Evolutionary conservation across 2,329 filamentous ascomycete species (phyloP).

Genomic region (Beauveria sp.): DNA sequence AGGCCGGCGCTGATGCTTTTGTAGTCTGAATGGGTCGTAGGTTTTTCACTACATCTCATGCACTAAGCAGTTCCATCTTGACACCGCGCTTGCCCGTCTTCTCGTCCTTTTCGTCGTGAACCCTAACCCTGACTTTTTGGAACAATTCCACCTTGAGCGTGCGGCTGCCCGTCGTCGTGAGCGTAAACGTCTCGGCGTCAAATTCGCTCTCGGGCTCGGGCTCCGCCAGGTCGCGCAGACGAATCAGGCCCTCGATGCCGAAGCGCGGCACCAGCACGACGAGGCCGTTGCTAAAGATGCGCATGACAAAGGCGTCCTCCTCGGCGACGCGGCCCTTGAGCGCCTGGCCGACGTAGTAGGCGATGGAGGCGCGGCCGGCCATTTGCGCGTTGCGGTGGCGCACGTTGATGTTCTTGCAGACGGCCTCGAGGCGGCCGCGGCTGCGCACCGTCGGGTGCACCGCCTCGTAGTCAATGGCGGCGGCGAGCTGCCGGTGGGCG

Average conservation of each 20-base stretch:
- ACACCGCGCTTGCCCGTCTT: slow-evolving; percentile 92
- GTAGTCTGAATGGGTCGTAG: neutral
- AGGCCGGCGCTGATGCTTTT: neutral
- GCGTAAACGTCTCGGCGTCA: slow-evolving; percentile 76
- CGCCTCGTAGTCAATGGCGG: slow-evolving; percentile 86
- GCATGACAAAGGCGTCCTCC: slow-evolving; percentile 94
- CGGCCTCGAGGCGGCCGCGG: slow-evolving; percentile 77
- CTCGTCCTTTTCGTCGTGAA: slow-evolving; percentile 90
- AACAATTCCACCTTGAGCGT: slow-evolving; percentile 70
- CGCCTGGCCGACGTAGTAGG: slow-evolving; percentile 96
- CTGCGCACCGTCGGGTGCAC: slow-evolving; percentile 76
- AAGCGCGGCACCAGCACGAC: slow-evolving; percentile 95
- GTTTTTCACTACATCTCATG: slow-evolving; percentile 11
- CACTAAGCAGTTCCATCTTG: slow-evolving; percentile 59
- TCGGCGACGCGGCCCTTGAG: slow-evolving; percentile 69
- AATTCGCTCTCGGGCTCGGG: slow-evolving; percentile 74
- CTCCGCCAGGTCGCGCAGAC: slow-evolving; percentile 73
- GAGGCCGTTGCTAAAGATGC: slow-evolving; percentile 94
- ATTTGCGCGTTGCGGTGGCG: slow-evolving; percentile 95
- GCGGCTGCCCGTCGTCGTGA: slow-evolving; percentile 52
- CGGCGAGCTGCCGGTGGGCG: slow-evolving; percentile 87
- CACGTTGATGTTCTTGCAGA: slow-evolving; percentile 98
- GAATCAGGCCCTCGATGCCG: slow-evolving; percentile 87
- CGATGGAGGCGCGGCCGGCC: slow-evolving; percentile 86
- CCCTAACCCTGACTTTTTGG: slow-evolving; percentile 81